These are phyloP conservation scores for Candida sphagnicola DNA, from an alignment of 805 yeast species.

Conservation along the genomic window DNA sequence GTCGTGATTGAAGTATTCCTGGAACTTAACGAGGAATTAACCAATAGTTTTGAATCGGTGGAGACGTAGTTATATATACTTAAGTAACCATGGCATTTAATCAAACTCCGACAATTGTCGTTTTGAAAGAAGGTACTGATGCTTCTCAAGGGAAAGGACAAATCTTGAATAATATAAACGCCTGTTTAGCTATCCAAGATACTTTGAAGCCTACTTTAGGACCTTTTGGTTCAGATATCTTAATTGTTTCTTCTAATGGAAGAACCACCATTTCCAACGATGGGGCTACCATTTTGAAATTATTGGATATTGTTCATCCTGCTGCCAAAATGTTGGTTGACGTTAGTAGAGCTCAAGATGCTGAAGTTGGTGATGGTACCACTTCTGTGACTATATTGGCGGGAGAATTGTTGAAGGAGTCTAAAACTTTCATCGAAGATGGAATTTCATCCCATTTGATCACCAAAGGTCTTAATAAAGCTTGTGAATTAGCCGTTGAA, in stretches of 20 bases:
- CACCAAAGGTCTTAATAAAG: constrained; percentile 81
- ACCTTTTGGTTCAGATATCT: constrained; percentile 94
- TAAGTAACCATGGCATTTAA: constrained; percentile 65
- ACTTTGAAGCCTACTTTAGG: constrained; percentile 93
- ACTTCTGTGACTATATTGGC: constrained; percentile 94
- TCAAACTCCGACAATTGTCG: constrained; percentile 97
- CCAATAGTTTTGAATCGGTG: too few relatives aligned
- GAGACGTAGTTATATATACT: background rate
- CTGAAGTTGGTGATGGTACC: constrained; percentile 98
- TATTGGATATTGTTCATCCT: constrained; percentile 95
- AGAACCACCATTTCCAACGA: constrained; percentile 95
- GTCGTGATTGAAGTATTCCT: too few relatives aligned
- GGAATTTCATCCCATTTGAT: constrained; percentile 91
- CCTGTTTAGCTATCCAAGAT: constrained; percentile 95
- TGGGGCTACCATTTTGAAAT: constrained; percentile 92
- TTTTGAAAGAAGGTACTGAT: constrained; percentile 96
- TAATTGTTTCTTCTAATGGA: constrained; percentile 79
- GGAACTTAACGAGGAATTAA: too few relatives aligned
- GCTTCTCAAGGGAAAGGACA: constrained; percentile 96
- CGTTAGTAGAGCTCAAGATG: constrained; percentile 94
- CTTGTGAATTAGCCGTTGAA: constrained; percentile 71
- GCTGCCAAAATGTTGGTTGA: constrained; percentile 96
- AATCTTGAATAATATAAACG: constrained; percentile 91
- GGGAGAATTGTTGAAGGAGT: constrained; percentile 90
- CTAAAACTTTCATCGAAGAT: constrained; percentile 89